These are phyloP conservation scores for Mesostigma viride DNA, from an alignment of 139 green algal genomes.

Conservation along the genomic window DNA sequence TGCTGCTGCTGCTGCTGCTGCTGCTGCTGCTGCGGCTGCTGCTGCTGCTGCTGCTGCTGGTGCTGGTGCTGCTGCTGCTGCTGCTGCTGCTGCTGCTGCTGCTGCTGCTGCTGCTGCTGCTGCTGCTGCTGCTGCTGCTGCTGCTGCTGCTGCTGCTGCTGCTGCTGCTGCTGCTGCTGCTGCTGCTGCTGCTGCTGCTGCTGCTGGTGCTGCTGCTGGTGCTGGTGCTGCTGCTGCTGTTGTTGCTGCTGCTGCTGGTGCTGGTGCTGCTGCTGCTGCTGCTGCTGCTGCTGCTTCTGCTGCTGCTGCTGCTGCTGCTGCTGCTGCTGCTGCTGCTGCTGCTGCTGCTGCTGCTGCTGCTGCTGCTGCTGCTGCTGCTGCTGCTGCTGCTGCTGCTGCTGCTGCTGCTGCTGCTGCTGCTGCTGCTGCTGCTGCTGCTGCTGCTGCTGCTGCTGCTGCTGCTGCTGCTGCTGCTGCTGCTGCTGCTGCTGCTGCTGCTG, in stretches of 20 bases:
- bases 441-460: neutral
- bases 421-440: neutral
- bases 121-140: neutral
- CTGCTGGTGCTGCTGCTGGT: neutral
- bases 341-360: neutral
- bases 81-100: neutral
- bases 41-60: neutral
- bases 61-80: neutral
- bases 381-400: neutral
- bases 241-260: too few relatives aligned
- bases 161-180: neutral
- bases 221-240: too few relatives aligned
- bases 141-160: neutral
- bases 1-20: neutral
- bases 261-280: too few relatives aligned
- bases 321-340: neutral
- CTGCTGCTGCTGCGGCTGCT: too few relatives aligned
- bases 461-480: neutral
- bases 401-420: neutral
- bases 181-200: neutral
- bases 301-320: too few relatives aligned
- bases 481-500: neutral
- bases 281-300: too few relatives aligned
- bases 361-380: neutral
- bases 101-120: neutral